Conservation (phyloP, 2,329 filamentous ascomycete species). For the Bipolaris sorokiniana region DNA sequence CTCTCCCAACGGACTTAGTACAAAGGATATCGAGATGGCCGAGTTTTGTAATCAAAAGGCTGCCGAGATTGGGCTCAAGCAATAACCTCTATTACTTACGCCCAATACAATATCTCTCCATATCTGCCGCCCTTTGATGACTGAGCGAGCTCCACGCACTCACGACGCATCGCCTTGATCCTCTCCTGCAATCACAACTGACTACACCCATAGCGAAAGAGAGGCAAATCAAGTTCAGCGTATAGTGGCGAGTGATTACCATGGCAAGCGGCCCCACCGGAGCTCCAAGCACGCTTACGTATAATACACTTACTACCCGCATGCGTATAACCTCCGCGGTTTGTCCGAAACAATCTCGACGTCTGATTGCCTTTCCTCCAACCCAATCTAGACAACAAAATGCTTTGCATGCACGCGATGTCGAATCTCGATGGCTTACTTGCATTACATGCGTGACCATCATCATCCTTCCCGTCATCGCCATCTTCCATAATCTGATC, state of each 20-base stretch:
- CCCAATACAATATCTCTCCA: not conserved
- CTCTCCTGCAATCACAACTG: not conserved
- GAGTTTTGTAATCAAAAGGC: slow-evolving; percentile 44
- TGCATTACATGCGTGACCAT: no score
- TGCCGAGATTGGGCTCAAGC: slow-evolving; percentile 35
- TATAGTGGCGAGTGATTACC: not conserved
- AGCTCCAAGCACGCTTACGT: not conserved
- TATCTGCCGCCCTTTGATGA: not conserved
- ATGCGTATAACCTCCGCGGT: not conserved
- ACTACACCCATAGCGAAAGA: no score
- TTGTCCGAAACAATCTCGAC: not conserved
- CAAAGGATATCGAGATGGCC: slow-evolving; percentile 47
- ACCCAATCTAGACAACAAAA: not conserved
- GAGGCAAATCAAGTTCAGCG: no score
- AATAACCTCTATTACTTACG: not conserved
- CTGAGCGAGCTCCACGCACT: not conserved
- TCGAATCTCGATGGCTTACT: slow-evolving; percentile 1
- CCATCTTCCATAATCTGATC: not conserved
- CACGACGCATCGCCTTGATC: not conserved
- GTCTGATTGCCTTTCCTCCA: not conserved
- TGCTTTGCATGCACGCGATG: not conserved
- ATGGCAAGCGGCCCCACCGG: not conserved
- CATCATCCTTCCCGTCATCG: not conserved
- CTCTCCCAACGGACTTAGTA: slow-evolving; percentile 41
- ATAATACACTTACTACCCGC: not conserved